Base-by-base conservation (phyloP, 1,139 yeast species). In the Nakaseomyces nivariensis region DNA sequence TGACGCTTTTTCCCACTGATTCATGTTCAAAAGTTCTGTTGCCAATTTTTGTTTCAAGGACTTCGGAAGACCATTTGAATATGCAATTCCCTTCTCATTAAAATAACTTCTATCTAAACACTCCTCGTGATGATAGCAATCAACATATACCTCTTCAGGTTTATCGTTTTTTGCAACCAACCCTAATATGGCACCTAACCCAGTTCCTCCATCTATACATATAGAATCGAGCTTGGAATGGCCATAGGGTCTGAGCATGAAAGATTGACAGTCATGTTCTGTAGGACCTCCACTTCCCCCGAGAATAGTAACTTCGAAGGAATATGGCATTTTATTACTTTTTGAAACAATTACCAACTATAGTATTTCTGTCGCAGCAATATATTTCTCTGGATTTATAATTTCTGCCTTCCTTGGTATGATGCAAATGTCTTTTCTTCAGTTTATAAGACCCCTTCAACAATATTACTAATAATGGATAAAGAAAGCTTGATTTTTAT, bases 251-350 rank as follows among this genome's bases (percentile, higher is more conserved):
- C 85, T 84, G 32, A 88, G 59, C 48, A 88, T 67, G 49, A 81
- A 75, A 4, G 87, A 74, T 55, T 90, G 85, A 3, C 84, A 83
- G 24, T 74, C 70, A 9, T 80, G 78, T 40, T 84, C 90, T 17
- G 79, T 63, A 0, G 94, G 94, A 5, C 95, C 95, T 5, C 95
- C 95, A 4, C 85, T 76, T 13, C 85, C 75, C 4, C 95, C 95
- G 51, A 84, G 67, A 43, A 82, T 76, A 1, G 85, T 79, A 37
- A 83, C 58, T 48, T 76, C 78, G 55, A 77, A 77, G 17, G 36
- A 26, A 10, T 29, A 33, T 5, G 46, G n/a, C 46, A 43, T 43
- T 29, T 9, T 29, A 33, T 33, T 33, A 33, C 36, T 33, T 17
- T 17, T 2, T 17, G 22, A 17, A 17, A 17, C 22, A 17, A 17